phyloP scores from a whole-genome alignment of 192 early-diverging fungal species.

The Oehlia diaphana region DNA sequence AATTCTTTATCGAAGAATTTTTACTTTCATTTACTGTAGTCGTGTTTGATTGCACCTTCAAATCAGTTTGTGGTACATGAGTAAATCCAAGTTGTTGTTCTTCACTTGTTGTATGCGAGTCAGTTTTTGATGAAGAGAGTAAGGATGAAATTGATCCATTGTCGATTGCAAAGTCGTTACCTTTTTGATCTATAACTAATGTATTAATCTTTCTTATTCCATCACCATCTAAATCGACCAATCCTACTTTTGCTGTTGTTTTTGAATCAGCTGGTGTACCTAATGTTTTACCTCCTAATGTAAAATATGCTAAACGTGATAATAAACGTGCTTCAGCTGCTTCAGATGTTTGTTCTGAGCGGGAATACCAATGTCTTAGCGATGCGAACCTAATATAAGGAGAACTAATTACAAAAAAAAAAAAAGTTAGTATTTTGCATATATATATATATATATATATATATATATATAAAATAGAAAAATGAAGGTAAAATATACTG shows the following conservation, averaged over 20 bases:
- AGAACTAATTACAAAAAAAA: background rate
- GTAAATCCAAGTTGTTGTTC: constrained; percentile 37
- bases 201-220: constrained; percentile 57
- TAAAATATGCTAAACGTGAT: constrained; percentile 53
- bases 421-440: background rate
- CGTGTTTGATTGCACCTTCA: constrained; percentile 32
- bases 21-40: constrained; percentile 1
- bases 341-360: constrained; percentile 44
- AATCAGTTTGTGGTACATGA: constrained; percentile 35
- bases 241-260: constrained; percentile 52
- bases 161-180: constrained; percentile 22
- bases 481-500: background rate
- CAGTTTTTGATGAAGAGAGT: background rate
- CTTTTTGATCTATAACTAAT: constrained; percentile 55
- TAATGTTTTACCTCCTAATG: constrained; percentile 37
- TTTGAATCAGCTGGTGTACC: constrained; percentile 27
- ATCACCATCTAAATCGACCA: constrained; percentile 54
- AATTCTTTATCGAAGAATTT: constrained; percentile 15
- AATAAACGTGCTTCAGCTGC: constrained; percentile 62
- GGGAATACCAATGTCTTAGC: constrained; percentile 38
- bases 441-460: background rate
- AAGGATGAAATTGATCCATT: constrained; percentile 11
- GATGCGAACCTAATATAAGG: constrained; percentile 27
- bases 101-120: constrained; percentile 28
- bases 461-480: background rate